Base-by-base conservation (phyloP, 257 asterid species). In the Ocimum tenuiflorum region DNA sequence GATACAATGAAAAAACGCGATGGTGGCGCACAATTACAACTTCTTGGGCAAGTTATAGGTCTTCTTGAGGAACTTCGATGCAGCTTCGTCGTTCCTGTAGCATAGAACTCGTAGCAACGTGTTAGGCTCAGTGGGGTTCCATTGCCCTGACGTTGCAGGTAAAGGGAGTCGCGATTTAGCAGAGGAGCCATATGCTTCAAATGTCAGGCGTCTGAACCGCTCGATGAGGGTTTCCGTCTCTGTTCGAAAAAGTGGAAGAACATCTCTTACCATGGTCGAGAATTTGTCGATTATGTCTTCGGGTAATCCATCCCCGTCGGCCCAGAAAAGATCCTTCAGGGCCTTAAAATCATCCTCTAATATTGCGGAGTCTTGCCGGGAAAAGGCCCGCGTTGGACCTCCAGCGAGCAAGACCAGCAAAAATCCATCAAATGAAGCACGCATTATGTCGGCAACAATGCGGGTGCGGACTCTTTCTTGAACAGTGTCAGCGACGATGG, bases 81-180 rank as follows among this genome's bases (percentile, higher is more conserved):
- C 97, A 53, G 91, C 83, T 14, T 88, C 99, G 22, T 94, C 97
- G 15, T 90, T 85, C 73, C 99, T 85, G 76, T 90, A 76, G 75
- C 99, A 94, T 70, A 88, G 59, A 79, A 94, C 89, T 27, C 99
- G 83, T 77, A 94, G 55, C 76, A 94, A 73, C 0, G 96, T 94
- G 79, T 94, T 94, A 0, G 99, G 94, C 50, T 94, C 99, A 1
- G 87, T 76, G 2, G 96, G 79, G 73, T 73, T 86, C 99, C 99
- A 94, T 56, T 90, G 95, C 45, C 95, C 99, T 0, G 99, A 86
- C 0, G 97, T 94, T 51, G 97, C 88, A 42, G 99, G 99, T 50
- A 94, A 78, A 10, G 97, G 99, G 60, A 94, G 85, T 57, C 96
- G 79, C 8, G 94, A 77, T 68, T 88, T 94, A 8, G 95, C 89